Evolutionary conservation across 768 basidiomycete species (phyloP).

Genomic region (Tylopilus felleus): DNA sequence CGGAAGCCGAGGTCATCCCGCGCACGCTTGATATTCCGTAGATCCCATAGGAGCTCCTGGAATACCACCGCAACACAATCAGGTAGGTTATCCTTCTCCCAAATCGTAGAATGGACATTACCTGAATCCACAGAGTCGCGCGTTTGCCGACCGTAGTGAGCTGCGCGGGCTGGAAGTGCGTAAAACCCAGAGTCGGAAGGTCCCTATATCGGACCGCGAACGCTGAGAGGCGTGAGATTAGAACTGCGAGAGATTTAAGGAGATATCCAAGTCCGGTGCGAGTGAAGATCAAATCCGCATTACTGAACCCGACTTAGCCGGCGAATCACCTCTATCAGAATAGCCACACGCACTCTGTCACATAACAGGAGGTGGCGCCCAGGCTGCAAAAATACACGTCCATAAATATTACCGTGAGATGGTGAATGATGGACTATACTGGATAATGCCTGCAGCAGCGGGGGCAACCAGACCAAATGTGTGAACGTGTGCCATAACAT

Average conservation of each 20-base stretch:
- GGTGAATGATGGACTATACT: conserved; percentile 47
- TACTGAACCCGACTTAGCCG: conserved; percentile 48
- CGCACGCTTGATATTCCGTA: conserved; percentile 87
- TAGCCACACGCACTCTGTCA: conserved; percentile 76
- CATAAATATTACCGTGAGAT: conserved; percentile 10
- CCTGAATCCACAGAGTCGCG: conserved; percentile 95
- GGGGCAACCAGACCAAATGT: conserved; percentile 94
- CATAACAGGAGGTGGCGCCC: conserved; percentile 98
- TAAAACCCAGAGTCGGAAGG: conserved; percentile 94
- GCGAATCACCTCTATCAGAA: conserved; percentile 3
- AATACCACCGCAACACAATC: background rate
- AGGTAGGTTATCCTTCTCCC: background rate
- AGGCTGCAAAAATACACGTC: conserved; percentile 45
- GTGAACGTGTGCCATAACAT: conserved; percentile 99
- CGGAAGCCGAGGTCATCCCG: conserved; percentile 93
- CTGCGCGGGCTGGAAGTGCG: conserved; percentile 98
- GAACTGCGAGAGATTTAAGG: conserved; percentile 80
- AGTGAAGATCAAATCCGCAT: conserved; percentile 97
- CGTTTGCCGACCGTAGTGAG: conserved; percentile 98
- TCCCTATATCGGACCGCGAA: conserved; percentile 86
- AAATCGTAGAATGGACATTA: conserved; percentile 24
- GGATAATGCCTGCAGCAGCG: conserved; percentile 93
- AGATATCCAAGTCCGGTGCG: conserved; percentile 82
- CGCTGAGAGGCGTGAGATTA: conserved; percentile 82
- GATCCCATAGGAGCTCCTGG: conserved; percentile 93